phyloP scores from a whole-genome alignment of 1,139 yeast genomes.

The Saccharomyces hybrid region DNA sequence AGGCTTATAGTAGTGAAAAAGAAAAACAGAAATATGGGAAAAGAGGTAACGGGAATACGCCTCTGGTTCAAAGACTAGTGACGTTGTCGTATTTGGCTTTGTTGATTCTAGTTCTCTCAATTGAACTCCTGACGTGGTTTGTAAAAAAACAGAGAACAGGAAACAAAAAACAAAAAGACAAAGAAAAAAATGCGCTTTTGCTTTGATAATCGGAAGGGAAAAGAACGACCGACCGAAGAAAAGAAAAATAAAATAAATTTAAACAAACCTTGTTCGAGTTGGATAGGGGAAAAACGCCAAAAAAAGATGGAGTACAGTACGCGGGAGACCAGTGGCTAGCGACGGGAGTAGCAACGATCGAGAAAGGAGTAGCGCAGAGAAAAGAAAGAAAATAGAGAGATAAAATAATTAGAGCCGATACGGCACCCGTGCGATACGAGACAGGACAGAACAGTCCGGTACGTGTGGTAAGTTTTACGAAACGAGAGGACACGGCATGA shows the following conservation, averaged over 20 bases:
- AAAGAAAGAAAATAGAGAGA: neutral
- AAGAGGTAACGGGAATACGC: neutral
- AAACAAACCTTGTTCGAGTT: neutral
- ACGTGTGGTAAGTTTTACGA: neutral
- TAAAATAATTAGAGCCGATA: neutral
- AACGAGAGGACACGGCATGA: neutral
- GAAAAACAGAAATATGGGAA: neutral
- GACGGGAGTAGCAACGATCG: slow-evolving; percentile 1
- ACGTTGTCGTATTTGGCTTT: neutral
- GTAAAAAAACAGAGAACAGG: neutral
- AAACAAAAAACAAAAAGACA: neutral
- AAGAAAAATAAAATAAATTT: neutral
- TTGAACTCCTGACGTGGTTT: neutral
- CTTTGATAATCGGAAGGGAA: slow-evolving; percentile 1
- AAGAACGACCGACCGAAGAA: neutral
- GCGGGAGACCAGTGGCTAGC: neutral
- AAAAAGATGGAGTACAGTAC: slow-evolving; percentile 1
- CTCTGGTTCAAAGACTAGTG: neutral
- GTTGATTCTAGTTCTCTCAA: neutral
- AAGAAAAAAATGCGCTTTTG: neutral
- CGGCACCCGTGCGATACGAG: neutral
- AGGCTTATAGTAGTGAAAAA: neutral
- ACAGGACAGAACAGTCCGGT: neutral
- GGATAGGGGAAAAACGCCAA: slow-evolving; percentile 1
- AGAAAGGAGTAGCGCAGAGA: neutral